Evolutionary conservation across 768 basidiomycete species (phyloP).

Genomic region (Pisolithus marmoratus): DNA sequence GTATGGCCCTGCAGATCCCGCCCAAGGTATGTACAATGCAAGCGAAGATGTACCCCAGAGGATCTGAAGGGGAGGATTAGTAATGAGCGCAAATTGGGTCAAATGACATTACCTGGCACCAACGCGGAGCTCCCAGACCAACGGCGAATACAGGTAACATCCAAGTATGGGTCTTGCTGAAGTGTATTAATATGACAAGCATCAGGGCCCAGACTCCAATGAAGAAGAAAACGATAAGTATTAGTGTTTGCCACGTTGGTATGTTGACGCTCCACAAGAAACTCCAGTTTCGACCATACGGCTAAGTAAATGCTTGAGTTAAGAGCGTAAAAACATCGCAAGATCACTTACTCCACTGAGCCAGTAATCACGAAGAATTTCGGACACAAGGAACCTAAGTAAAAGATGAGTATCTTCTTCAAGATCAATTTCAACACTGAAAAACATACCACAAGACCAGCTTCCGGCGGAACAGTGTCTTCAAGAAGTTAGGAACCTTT

Average conservation of each 20-base stretch:
- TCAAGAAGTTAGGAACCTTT: conserved; percentile 89
- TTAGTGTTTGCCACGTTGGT: conserved; percentile 74
- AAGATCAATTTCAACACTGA: neutral
- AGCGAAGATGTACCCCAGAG: conserved; percentile 94
- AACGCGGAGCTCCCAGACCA: conserved; percentile 87
- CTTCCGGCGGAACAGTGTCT: conserved; percentile 84
- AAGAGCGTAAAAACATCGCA: neutral
- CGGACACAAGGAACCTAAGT: conserved; percentile 77
- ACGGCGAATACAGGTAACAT: conserved; percentile 92
- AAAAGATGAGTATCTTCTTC: neutral
- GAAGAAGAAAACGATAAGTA: conserved; percentile 82
- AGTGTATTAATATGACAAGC: conserved; percentile 70
- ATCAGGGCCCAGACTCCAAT: conserved; percentile 78
- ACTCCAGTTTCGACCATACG: conserved; percentile 91
- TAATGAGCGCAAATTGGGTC: neutral
- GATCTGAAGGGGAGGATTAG: conserved; percentile 43
- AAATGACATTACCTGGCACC: conserved; percentile 72
- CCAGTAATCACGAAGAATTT: conserved; percentile 91
- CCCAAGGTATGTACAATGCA: conserved; percentile 93
- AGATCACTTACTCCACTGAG: conserved; percentile 63
- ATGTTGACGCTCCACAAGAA: conserved; percentile 88
- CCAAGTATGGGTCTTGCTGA: conserved; percentile 95
- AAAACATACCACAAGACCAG: conserved; percentile 73
- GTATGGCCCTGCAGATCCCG: conserved; percentile 78
- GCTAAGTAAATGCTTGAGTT: conserved; percentile 36